Evolutionary conservation across 345 rosid species (phyloP), one percentile per base, ranked within the genome.

Genomic region (Clausena lansium): DNA sequence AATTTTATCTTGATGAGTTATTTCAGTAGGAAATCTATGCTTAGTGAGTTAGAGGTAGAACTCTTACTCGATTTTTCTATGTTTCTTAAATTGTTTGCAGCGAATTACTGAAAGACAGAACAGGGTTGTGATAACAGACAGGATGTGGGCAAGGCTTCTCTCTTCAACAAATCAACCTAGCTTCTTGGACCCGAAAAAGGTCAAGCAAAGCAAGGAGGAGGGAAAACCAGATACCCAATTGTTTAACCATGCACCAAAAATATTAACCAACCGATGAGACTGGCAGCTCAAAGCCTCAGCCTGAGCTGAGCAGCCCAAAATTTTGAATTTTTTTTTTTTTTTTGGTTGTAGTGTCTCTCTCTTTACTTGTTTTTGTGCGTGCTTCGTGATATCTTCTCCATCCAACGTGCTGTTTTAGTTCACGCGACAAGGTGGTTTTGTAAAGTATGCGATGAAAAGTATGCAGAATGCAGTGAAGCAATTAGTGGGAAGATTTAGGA

Each of bases 161-260:
- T 89, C 91, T 35, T 88, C 94, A 50, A 90, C 97, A n/a, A 83
- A 88, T 70, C 97, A 92, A 81, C 97, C 97, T n/a, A 90, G 94
- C 80, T 92, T 92, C 87, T 55, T 86, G 79, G 68, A 79, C 74
- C 83, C 72, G 1, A 80, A 81, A 77, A 84, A 79, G 65, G 38
- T 83, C 59, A 33, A 41, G 1, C 81, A 72, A 28, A 69, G 77
- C 55, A 81, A 83, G 69, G 73, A 32, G 45, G 65, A 79, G 38
- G 78, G 73, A 66, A 27, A 50, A 22, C 28, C 57, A 33, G 38
- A 78, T 27, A 70, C 62, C n/a, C 72, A 59, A 33, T 50, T 75
- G 32, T 32, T 64, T 8, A 14, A 58, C 10, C 62, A 22, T 20
- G 38, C 35, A 27, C 17, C 20, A 30, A 57, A 60, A 72, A 72